Evolutionary conservation across 2,329 filamentous ascomycete species (phyloP).

Genomic region (Diaporthe humulicola): DNA sequence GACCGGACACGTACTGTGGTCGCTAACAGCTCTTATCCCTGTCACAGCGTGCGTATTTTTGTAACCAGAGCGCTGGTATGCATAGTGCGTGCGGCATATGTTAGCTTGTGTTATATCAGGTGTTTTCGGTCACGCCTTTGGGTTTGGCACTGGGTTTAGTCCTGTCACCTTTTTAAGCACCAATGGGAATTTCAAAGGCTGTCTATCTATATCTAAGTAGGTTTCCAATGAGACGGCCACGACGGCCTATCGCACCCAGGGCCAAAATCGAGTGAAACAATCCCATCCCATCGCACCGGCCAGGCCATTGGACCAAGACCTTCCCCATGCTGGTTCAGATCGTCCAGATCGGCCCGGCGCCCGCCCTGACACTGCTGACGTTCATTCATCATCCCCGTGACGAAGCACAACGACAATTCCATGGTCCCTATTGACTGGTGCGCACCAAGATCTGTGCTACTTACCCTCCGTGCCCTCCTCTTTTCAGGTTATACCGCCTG

Average conservation of each 20-base stretch:
- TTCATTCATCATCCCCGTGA: not conserved
- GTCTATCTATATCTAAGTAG: constrained; percentile 12
- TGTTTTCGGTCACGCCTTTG: constrained; percentile 6
- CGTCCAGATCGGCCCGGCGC: constrained; percentile 9
- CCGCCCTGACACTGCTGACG: not conserved
- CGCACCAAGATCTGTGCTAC: constrained; percentile 10
- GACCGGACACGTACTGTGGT: not conserved
- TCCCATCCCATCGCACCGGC: constrained; percentile 4
- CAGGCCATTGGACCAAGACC: not conserved
- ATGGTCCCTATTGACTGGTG: not conserved
- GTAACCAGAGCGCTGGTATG: not conserved
- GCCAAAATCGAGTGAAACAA: constrained; percentile 15
- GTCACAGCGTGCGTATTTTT: not conserved
- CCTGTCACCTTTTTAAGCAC: not conserved
- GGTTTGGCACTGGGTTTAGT: constrained; percentile 8
- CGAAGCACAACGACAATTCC: not conserved
- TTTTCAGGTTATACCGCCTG: constrained; percentile 14
- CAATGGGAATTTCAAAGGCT: not conserved
- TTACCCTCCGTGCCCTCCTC: not conserved
- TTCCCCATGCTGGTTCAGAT: not conserved
- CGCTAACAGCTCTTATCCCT: not conserved
- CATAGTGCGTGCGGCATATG: not conserved
- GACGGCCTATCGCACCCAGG: not conserved
- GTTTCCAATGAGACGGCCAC: constrained; percentile 14
- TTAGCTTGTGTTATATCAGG: not conserved